Percentiles rank a stretch among this genome's conserved stretches.
Conservation (phyloP, 495 filamentous ascomycete genomes). For the Xylaria grammica region DNA sequence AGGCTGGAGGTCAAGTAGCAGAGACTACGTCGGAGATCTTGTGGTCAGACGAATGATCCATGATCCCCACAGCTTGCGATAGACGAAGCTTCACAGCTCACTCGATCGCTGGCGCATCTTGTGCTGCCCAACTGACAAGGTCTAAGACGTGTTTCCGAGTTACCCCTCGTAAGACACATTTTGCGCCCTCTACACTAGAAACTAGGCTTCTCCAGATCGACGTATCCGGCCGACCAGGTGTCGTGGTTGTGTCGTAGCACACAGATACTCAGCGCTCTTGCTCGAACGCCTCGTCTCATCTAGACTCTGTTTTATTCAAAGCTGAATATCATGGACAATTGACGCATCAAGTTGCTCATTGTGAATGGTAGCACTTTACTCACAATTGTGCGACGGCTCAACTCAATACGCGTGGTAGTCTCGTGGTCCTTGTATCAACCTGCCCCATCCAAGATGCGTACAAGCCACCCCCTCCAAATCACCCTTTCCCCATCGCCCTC, state of each 20-base stretch:
- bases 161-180: slow-evolving; percentile 29
- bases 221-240: slow-evolving; percentile 36
- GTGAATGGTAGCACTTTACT: slow-evolving; percentile 8
- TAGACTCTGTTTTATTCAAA: not conserved
- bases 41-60: slow-evolving; percentile 19
- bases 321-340: slow-evolving; percentile 7
- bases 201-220: slow-evolving; percentile 42
- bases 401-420: slow-evolving; percentile 7
- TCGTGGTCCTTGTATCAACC: slow-evolving; percentile 15
- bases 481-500: slow-evolving; percentile 15
- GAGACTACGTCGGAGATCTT: slow-evolving; percentile 16
- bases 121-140: slow-evolving; percentile 28
- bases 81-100: slow-evolving; percentile 17
- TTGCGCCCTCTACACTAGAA: slow-evolving; percentile 28
- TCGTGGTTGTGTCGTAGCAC: slow-evolving; percentile 39
- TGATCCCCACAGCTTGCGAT: slow-evolving; percentile 20
- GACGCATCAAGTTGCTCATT: not conserved
- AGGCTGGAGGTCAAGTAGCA: not conserved
- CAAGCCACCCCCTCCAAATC: slow-evolving; percentile 25
- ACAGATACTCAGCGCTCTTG: slow-evolving; percentile 24
- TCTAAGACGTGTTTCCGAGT: slow-evolving; percentile 36
- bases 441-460: slow-evolving; percentile 19
- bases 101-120: slow-evolving; percentile 18
- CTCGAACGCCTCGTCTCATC: slow-evolving; percentile 9
- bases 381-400: slow-evolving; percentile 5